phyloP scores from a whole-genome alignment of 192 early-diverging fungal species.

The Gamsiella multidivaricata region DNA sequence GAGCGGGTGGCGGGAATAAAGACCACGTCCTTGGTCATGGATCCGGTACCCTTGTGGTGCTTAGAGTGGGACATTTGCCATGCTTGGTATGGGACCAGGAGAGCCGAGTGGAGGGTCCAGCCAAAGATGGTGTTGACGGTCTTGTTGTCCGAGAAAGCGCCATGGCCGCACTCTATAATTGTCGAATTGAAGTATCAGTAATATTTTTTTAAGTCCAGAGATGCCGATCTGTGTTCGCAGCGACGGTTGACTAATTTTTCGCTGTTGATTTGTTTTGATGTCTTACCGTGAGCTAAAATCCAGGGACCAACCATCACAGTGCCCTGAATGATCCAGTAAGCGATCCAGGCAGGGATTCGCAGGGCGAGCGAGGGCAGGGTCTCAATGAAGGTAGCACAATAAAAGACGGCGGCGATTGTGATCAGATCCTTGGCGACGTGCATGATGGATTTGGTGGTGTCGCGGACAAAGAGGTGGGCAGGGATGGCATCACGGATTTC shows the following conservation, averaged over 20 bases:
- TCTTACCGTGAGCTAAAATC: constrained; percentile 81
- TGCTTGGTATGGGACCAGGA: constrained; percentile 93
- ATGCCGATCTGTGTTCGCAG: no score
- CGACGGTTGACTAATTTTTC: neutral
- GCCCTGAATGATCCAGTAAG: constrained; percentile 89
- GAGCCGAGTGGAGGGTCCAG: constrained; percentile 88
- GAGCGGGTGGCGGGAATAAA: constrained; percentile 86
- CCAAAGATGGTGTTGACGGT: constrained; percentile 89
- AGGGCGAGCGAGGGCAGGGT: constrained; percentile 54
- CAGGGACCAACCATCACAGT: constrained; percentile 88
- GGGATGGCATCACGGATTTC: constrained; percentile 91
- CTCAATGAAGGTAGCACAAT: constrained; percentile 78
- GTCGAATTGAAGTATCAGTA: neutral
- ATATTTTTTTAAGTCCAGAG: neutral
- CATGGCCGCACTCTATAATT: constrained; percentile 88
- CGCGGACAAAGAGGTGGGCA: constrained; percentile 90
- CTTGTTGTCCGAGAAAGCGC: constrained; percentile 83
- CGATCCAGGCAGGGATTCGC: constrained; percentile 73
- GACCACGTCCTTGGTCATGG: constrained; percentile 93
- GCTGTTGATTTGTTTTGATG: neutral
- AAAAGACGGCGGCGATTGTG: constrained; percentile 71
- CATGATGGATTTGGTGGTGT: constrained; percentile 80
- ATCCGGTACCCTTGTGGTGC: constrained; percentile 93
- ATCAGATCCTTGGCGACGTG: constrained; percentile 84
- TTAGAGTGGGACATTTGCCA: constrained; percentile 91